phyloP scores from a whole-genome alignment of 2,329 filamentous ascomycete genomes.

The Teratosphaeria viscida region DNA sequence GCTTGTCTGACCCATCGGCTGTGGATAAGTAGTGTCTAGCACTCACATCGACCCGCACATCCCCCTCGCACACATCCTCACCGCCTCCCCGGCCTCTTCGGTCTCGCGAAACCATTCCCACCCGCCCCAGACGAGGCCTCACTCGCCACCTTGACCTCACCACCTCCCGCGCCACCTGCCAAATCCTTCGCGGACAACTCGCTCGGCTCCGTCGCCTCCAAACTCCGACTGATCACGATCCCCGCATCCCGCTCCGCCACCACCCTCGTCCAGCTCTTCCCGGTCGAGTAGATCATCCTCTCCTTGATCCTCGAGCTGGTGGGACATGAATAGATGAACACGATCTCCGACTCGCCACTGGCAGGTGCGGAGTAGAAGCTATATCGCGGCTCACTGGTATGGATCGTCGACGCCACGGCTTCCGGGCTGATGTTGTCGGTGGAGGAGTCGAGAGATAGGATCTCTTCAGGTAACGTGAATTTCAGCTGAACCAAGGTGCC shows the following conservation, averaged over 20 bases:
- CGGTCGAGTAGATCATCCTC: constrained; percentile 69
- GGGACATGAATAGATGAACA: constrained; percentile 80
- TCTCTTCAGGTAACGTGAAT: constrained; percentile 62
- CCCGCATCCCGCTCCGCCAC: constrained; percentile 58
- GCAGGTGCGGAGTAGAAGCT: constrained; percentile 62
- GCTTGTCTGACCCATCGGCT: neutral
- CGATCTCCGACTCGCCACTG: constrained; percentile 41
- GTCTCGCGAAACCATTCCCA: constrained; percentile 62
- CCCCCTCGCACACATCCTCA: constrained; percentile 13
- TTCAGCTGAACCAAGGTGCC: constrained; percentile 53
- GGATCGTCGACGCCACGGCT: constrained; percentile 52
- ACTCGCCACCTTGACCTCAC: constrained; percentile 41
- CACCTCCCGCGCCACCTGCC: constrained; percentile 34
- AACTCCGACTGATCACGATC: constrained; percentile 56
- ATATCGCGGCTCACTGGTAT: constrained; percentile 60
- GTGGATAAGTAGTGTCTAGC: neutral
- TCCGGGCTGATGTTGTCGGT: constrained; percentile 44
- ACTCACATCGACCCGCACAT: neutral
- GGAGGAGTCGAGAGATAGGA: constrained; percentile 53
- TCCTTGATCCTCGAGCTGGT: constrained; percentile 64
- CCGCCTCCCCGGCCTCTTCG: constrained; percentile 64
- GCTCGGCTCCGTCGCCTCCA: constrained; percentile 53
- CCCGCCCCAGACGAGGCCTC: constrained; percentile 44
- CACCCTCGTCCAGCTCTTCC: constrained; percentile 44
- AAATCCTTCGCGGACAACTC: constrained; percentile 62